Conservation (phyloP, 2,329 filamentous ascomycete species). For the Trichoderma breve region DNA sequence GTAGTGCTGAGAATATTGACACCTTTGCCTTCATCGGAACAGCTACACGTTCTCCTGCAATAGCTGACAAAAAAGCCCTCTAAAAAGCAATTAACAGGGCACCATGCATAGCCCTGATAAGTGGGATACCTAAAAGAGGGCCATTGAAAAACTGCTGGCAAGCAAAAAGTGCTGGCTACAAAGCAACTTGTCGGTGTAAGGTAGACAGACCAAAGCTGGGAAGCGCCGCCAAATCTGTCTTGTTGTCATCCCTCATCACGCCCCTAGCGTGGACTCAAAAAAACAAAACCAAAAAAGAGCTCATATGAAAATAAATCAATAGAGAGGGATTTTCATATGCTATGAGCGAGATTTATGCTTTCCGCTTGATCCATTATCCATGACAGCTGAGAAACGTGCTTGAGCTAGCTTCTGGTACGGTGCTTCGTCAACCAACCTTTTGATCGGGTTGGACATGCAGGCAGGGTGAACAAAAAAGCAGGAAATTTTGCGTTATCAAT, state of each 20-base stretch:
- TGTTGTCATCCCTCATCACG: background rate
- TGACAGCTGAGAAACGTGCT: background rate
- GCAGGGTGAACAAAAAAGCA: background rate
- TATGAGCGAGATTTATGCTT: background rate
- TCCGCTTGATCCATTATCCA: slow-evolving; percentile 1
- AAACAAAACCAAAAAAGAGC: background rate
- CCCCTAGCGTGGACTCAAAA: background rate
- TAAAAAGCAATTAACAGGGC: background rate
- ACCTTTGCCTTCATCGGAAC: background rate
- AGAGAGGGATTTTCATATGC: background rate
- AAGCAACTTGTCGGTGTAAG: background rate
- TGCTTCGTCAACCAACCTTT: too few relatives aligned
- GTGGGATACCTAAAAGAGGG: background rate
- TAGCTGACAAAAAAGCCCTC: background rate
- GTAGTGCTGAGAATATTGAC: background rate
- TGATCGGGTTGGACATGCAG: background rate
- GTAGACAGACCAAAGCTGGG: background rate
- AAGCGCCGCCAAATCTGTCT: background rate
- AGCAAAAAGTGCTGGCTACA: background rate
- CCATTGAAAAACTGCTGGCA: background rate
- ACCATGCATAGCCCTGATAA: slow-evolving; percentile 8
- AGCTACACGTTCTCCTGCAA: background rate
- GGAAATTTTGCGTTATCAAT: slow-evolving; percentile 12
- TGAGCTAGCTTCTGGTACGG: background rate
- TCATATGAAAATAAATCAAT: too few relatives aligned